Percentiles rank a stretch among this genome's conserved stretches.
phyloP scores from a whole-genome alignment of 2,329 filamentous ascomycete genomes.

The Aspergillus pseudoterreus region DNA sequence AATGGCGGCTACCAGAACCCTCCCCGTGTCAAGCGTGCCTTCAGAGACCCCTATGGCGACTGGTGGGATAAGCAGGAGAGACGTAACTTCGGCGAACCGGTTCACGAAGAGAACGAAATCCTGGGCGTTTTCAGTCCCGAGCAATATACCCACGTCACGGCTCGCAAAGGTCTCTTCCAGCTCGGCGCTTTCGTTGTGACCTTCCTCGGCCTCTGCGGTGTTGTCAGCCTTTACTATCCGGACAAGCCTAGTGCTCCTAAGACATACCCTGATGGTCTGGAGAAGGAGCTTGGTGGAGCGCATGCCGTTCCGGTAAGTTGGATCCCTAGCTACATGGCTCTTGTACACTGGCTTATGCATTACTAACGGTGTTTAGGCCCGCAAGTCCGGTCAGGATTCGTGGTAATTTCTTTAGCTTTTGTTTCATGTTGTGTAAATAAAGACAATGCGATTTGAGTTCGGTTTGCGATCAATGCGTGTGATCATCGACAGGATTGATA shows the following conservation, averaged over 20 bases:
- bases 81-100: constrained; percentile 92
- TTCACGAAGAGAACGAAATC: constrained; percentile 94
- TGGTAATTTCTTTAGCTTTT: constrained; percentile 29
- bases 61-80: constrained; percentile 99
- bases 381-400: constrained; percentile 36
- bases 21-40: constrained; percentile 72
- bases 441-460: constrained; percentile 36
- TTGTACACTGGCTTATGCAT: not conserved
- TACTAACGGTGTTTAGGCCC: constrained; percentile 27
- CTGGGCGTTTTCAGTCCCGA: constrained; percentile 85
- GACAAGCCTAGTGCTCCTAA: constrained; percentile 67
- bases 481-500: not conserved
- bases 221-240: constrained; percentile 67
- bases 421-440: constrained; percentile 36
- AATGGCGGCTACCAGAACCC: constrained; percentile 49
- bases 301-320: constrained; percentile 62
- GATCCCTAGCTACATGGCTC: not conserved
- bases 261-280: constrained; percentile 65
- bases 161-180: constrained; percentile 67
- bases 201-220: constrained; percentile 63
- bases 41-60: constrained; percentile 85
- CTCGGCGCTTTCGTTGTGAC: constrained; percentile 63
- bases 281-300: constrained; percentile 70
- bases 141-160: constrained; percentile 79
- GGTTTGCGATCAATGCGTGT: constrained; percentile 10